Evolutionary conservation across 2,329 filamentous ascomycete genomes (phyloP), one percentile per base, ranked within the genome.

Genomic region (Fusarium sublunatum): DNA sequence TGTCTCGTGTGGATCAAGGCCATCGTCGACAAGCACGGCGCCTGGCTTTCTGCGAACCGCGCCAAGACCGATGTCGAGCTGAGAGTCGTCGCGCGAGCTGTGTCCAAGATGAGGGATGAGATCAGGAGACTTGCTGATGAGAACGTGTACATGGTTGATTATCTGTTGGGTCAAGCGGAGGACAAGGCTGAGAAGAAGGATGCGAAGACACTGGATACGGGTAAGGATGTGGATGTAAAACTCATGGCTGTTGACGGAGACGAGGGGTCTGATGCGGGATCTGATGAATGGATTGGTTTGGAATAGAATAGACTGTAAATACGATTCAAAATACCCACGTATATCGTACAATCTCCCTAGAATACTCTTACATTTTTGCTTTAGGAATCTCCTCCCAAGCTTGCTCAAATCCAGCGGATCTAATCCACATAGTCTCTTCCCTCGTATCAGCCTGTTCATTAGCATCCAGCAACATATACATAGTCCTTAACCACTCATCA

Each of bases 1-100:
- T 96, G 95, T 71, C 80, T 99, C 40, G 80, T 94, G 8, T 99
- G 95, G 95, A 91, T 97, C 71, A 91, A 95, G 75, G 88, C 91
- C 2, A 78, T 90, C 31, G 82, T 98, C 56, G 90, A 91, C 70
- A 88, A 88, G 69, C 94, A 98, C 74, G 95, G 95, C 31, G 84
- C 90, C 22, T 94, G 90, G 82, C 83, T 99, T 70, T 91, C 92
- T 56, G 90, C 93, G 32, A 90, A 94, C 74, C 84, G 90, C 22
- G 89, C 86, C 48, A 89, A 90, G 68, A 88, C 95, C 31, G 92
- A 94, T 34, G 86, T 94, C 3, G 95, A 98, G 76, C 79, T 98
- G 64, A 85, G 95, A 32, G 86, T 92, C 29, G 88, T 97, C 7
- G 88, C 92, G 59, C 87, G 93, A 60, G 93, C 92, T 6, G 86